Evolutionary conservation across 1,139 yeast genomes (phyloP).

Genomic region (Debaryomyces udenii): DNA sequence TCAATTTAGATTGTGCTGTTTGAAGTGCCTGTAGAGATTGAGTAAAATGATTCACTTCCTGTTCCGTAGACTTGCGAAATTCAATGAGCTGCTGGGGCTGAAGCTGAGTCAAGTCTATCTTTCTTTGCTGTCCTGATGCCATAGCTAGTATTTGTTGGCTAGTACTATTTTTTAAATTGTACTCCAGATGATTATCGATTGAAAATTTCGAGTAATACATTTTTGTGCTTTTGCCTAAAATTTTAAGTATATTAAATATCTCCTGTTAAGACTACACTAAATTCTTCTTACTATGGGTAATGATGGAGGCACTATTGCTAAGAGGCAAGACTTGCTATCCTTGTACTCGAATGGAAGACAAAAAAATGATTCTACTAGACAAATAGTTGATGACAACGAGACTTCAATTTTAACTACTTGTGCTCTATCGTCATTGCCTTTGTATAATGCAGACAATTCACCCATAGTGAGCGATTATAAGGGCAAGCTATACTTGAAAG

Average conservation of each 20-base stretch:
- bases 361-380: slow-evolving; percentile 17
- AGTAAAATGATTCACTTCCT: slow-evolving; percentile 82
- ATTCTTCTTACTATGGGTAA: slow-evolving; percentile 37
- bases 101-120: slow-evolving; percentile 65
- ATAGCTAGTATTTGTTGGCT: slow-evolving; percentile 9
- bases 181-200: neutral
- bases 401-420: slow-evolving; percentile 24
- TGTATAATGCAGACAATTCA: slow-evolving; percentile 19
- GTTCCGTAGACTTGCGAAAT: slow-evolving; percentile 81
- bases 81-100: slow-evolving; percentile 84
- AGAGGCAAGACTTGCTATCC: slow-evolving; percentile 44
- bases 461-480: slow-evolving; percentile 71
- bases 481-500: slow-evolving; percentile 74
- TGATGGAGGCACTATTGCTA: slow-evolving; percentile 56
- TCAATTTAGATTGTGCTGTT: slow-evolving; percentile 80
- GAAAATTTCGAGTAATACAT: slow-evolving; percentile 4
- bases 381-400: slow-evolving; percentile 43
- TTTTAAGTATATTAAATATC: neutral
- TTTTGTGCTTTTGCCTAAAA: slow-evolving; percentile 5
- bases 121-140: slow-evolving; percentile 21
- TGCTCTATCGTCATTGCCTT: slow-evolving; percentile 31
- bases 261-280: neutral
- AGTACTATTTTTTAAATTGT: too few species aligned
- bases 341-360: slow-evolving; percentile 20
- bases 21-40: slow-evolving; percentile 83